Evolutionary conservation across 768 basidiomycete genomes (phyloP), one percentile per base, ranked within the genome.

Genomic region (Suillus ampliporus): DNA sequence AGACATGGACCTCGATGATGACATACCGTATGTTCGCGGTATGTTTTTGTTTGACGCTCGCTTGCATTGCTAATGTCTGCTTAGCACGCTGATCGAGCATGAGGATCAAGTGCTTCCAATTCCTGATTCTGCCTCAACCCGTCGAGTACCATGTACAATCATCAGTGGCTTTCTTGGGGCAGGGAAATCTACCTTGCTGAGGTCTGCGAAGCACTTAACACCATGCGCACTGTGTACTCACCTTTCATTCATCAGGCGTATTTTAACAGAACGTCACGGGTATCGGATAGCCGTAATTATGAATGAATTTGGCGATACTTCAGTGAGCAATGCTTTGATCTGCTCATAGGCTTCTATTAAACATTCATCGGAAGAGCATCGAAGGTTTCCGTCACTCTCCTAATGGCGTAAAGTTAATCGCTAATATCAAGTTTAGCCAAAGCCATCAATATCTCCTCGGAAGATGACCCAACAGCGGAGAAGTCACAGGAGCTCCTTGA

Each of bases 221-320:
- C 47, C 34, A 21, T 8, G 52, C 28, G 17, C 17, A 21, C 26
- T 31, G 34, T 15, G 6, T 15, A 43, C 34, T 26, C 28, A 35
- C 43, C 38, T 60, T 43, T 11, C n/a, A 61, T 62, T 50, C 38
- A 54, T 17, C 65, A 92, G 89, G 68, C 89, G 95, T 37, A 96
- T 99, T 68, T 79, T 99, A 64, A 97, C 92, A 14, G 94, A 95
- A 71, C 83, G 89, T 43, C 97, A 99, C 83, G 96, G 97, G 4
- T 95, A 95, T 72, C 87, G 92, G 41, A 97, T 99, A 61, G 97
- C 97, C 5, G 97, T 99, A 23, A 97, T 97, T 65, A 95, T 97
- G 94, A 97, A 97, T 71, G 95, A 96, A 76, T 99, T 99, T 72
- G 97, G 95, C 10, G 95, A 97, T 72, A 95, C 95, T 21, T 93